Base-by-base conservation (phyloP, 75 land plant genomes). In the Pinus taeda region DNA sequence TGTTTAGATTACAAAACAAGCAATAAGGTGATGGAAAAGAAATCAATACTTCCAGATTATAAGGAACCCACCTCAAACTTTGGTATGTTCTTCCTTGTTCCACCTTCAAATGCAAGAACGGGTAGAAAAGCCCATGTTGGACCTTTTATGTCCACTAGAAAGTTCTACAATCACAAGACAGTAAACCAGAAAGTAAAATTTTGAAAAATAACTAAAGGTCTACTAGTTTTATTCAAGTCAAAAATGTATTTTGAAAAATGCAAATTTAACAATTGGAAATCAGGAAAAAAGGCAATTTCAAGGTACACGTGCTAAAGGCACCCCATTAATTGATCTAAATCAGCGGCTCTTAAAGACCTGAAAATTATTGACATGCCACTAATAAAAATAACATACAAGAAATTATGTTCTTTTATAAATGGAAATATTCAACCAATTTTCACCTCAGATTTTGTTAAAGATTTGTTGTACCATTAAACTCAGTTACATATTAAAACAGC, bases 101-200 rank as follows among this genome's bases (percentile, higher is more conserved):
- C 99, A 70, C 99, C 99, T 83, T 96, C 99, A 90, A 96, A 96
- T 72, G 97, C 91, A 80, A 96, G 89, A 14, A 90, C 89, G 71
- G 99, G 94, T 45, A 96, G 81, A 74, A 89, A 81, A 49, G 91
- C 99, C 72, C 86, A 59, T 42, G 78, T 76, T 39, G 97, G 95
- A n/a, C 91, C 97, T 67, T 90, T 92, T 63, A 93, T 91, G 77
- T 96, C 97, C 74, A 96, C 80, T 71, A 85, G 75, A 77, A 96
- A 96, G 70, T 88, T 87, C 99, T 96, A 84, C 53, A 76, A 37
- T 53, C 56, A 75, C 37, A 77, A 57, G 53, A 58, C 18, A 57
- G 58, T 76, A 58, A 36, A 17, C 29, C 24, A 59, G 45, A 36
- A 42, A 42, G 24, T 57, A 57, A 55, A 45, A 26, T 42, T 20